These are phyloP conservation scores for Dionaea muscipula DNA, from an alignment of 179 eudicot genomes.

Conservation along the genomic window DNA sequence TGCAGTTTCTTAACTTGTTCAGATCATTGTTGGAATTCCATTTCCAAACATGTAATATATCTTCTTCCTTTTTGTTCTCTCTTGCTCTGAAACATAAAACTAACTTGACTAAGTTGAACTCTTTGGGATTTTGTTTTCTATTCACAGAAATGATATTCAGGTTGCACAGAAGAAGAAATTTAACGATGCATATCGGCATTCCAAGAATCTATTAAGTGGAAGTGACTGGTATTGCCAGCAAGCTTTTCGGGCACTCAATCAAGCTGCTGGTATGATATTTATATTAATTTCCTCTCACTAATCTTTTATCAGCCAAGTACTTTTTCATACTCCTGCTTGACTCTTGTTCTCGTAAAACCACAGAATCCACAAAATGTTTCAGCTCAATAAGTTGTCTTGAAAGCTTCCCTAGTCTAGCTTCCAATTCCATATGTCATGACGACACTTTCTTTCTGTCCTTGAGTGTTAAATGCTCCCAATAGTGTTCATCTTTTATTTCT, in stretches of 20 bases:
- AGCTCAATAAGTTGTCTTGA: too few relatives aligned
- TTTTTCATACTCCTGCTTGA: too few relatives aligned
- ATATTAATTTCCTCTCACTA: background rate
- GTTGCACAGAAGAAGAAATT: constrained; percentile 83
- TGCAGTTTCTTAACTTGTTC: constrained; percentile 35
- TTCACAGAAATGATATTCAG: constrained; percentile 63
- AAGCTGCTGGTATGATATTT: constrained; percentile 73
- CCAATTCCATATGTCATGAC: background rate
- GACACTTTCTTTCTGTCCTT: too few relatives aligned
- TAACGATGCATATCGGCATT: constrained; percentile 53
- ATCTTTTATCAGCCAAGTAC: too few relatives aligned
- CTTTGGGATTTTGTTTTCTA: constrained; percentile 4
- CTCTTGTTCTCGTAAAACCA: too few relatives aligned
- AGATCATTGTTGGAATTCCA: constrained; percentile 93
- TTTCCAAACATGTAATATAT: constrained; percentile 81
- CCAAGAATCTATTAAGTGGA: constrained; percentile 75
- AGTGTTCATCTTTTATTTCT: background rate
- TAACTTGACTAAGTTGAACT: background rate
- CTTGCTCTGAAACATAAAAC: constrained; percentile 2
- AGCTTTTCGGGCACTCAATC: constrained; percentile 95
- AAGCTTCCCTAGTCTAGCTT: too few relatives aligned
- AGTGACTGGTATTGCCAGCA: constrained; percentile 95
- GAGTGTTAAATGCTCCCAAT: too few relatives aligned
- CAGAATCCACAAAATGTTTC: too few relatives aligned
- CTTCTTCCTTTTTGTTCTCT: constrained; percentile 3